A percentile compares a stretch with the other conserved stretches of the same genome.
phyloP scores from a whole-genome alignment of 1,284 basidiomycete genomes.

The Amylostereum areolatum region DNA sequence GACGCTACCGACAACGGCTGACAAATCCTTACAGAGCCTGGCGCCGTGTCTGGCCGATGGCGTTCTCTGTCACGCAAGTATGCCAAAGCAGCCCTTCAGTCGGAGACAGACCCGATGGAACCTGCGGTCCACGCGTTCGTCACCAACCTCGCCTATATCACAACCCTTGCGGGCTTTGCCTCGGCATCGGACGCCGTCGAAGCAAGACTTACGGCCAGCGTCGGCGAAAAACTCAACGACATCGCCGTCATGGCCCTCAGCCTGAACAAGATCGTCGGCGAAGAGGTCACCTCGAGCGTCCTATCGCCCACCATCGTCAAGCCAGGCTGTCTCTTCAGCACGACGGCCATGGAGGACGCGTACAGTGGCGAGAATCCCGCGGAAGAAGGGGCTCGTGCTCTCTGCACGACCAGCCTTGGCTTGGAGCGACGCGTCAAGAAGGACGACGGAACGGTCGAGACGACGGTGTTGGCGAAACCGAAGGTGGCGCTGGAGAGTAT shows the following conservation, averaged over 20 bases:
- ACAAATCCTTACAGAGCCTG: neutral
- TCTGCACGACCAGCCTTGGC: neutral
- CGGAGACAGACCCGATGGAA: neutral
- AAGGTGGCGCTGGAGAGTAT: neutral
- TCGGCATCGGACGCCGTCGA: neutral
- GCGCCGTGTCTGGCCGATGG: neutral
- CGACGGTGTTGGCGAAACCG: neutral
- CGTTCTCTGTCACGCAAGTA: neutral
- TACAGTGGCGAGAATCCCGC: neutral
- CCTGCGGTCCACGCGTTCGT: neutral
- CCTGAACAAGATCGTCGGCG: neutral
- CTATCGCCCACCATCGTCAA: neutral
- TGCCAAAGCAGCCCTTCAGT: neutral
- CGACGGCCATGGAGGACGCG: neutral
- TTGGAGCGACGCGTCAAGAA: neutral
- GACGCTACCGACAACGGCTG: neutral
- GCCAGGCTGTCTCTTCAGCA: neutral
- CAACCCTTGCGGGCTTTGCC: neutral
- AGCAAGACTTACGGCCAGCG: neutral
- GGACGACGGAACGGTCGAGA: neutral
- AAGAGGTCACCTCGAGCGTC: neutral
- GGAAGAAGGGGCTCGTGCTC: neutral
- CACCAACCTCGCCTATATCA: neutral
- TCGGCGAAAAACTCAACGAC: neutral
- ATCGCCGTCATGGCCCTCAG: neutral